Base-by-base conservation (phyloP, 495 filamentous ascomycete genomes). In the Annulohypoxylon moriforme region DNA sequence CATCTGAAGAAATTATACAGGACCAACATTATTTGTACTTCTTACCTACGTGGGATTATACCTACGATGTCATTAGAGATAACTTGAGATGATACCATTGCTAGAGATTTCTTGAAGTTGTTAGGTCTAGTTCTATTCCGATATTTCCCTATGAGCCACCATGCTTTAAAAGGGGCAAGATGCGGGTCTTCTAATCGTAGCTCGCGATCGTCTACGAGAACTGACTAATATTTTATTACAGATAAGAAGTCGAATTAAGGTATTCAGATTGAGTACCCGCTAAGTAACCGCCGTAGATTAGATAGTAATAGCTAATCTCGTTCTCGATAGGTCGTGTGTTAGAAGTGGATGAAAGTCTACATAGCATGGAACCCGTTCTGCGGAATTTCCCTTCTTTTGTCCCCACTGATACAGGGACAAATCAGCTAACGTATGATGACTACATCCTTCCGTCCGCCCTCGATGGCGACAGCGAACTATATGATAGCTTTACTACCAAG, bases 201-300 rank as follows among this genome's bases (percentile, higher is more conserved):
- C n/a, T 20, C 18, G 6, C 42, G 42, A 10, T 10, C 18, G 13
- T 7, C 22, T 24, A 49, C 16, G 7, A 22, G 20, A 47, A 47
- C 11, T 47, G 18, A 47, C 44, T 47, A 47, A 47, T 20, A 29
- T 29, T 6, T 29, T 29, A 3, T 2, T 29, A 29, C 27, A 29
- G 27, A n/a, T 52, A 27, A 27, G 47, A 52, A 52, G 47, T 52
- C 14, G 47, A 52, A 52, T 52, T 29, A 52, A 52, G 47, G 47
- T 52, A 29, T 27, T n/a, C 24, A 29, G 20, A 44, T 25, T 49
- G 10, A 25, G 20, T 49, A 24, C 10, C 18, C 22, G 22, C 46
- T 25, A 24, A 9, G 46, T 24, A 49, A 13, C 10, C 40, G n/a
- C 1, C 9, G 13, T 16, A 44, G n/a, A 44, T 44, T 18, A 44